Conservation (phyloP, 495 filamentous ascomycete genomes). For the Penicillium simplicissimum region DNA sequence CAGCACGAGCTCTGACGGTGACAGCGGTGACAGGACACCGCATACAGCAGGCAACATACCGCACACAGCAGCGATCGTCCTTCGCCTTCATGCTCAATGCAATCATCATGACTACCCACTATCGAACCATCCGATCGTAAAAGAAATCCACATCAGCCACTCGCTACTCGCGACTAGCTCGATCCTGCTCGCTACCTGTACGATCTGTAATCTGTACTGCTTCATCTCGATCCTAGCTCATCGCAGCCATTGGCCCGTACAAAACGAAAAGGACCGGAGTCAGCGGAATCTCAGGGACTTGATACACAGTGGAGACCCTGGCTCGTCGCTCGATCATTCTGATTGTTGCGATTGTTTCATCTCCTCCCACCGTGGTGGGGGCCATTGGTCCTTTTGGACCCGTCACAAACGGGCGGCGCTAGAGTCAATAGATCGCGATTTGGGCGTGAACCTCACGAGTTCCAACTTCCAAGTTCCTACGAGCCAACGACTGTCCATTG, state of each 20-base stretch:
- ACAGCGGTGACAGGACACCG: constrained; percentile 1
- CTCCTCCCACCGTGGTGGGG: constrained; percentile 10
- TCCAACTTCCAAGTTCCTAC: no score
- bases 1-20: neutral
- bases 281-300: neutral
- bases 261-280: neutral
- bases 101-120: neutral
- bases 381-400: constrained; percentile 14
- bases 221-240: neutral
- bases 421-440: constrained; percentile 16
- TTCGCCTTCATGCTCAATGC: constrained; percentile 1
- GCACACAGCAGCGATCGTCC: neutral
- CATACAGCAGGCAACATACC: neutral
- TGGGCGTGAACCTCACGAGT: neutral
- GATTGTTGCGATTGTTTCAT: constrained; percentile 18
- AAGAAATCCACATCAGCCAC: neutral
- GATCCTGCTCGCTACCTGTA: no score
- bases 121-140: neutral
- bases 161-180: neutral
- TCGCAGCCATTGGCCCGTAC: neutral
- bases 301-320: constrained; percentile 2
- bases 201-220: neutral
- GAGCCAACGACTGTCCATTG: no score
- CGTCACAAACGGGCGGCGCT: constrained; percentile 18
- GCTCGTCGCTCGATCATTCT: neutral